Evolutionary conservation across 495 filamentous ascomycete species (phyloP).

Genomic region (Saxispiralis lemnorum): DNA sequence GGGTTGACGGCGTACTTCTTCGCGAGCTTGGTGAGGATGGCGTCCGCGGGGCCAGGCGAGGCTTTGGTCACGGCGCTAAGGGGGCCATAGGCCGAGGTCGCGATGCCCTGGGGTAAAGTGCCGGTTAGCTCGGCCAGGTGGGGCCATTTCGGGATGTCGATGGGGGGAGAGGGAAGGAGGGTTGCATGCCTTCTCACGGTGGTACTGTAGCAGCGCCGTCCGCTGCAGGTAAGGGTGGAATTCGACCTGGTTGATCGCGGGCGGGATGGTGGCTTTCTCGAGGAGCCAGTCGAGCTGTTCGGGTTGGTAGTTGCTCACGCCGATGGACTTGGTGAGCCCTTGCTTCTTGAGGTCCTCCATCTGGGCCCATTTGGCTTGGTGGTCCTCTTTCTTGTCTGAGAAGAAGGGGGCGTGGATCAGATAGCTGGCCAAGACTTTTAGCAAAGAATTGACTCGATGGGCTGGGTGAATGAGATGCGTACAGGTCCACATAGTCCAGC

Average conservation of each 20-base stretch:
- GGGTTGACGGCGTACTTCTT: slow-evolving; percentile 61
- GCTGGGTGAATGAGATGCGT: too few relatives aligned
- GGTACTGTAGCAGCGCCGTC: slow-evolving; percentile 43
- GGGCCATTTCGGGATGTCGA: too few relatives aligned
- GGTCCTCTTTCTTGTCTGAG: slow-evolving; percentile 39
- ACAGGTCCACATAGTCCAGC: slow-evolving; percentile 67
- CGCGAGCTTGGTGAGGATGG: slow-evolving; percentile 39
- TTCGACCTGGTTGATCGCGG: slow-evolving; percentile 75
- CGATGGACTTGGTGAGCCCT: slow-evolving; percentile 60
- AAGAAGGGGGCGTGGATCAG: slow-evolving; percentile 65
- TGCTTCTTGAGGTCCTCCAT: slow-evolving; percentile 57
- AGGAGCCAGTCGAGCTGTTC: slow-evolving; percentile 51
- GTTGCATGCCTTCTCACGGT: slow-evolving; percentile 27
- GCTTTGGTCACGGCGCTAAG: slow-evolving; percentile 50
- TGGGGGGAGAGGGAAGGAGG: background rate
- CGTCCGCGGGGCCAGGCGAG: slow-evolving; percentile 50
- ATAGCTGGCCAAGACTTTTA: slow-evolving; percentile 31
- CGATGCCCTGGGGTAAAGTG: slow-evolving; percentile 38
- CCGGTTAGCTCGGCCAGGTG: background rate
- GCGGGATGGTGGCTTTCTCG: slow-evolving; percentile 42
- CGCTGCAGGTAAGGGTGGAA: slow-evolving; percentile 80
- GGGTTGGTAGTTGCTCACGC: slow-evolving; percentile 65
- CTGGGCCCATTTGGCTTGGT: slow-evolving; percentile 55
- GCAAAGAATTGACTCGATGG: too few relatives aligned
- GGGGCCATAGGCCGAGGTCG: slow-evolving; percentile 49